phyloP scores from a whole-genome alignment of 306 rosid genomes.

The Gillenia trifoliata region DNA sequence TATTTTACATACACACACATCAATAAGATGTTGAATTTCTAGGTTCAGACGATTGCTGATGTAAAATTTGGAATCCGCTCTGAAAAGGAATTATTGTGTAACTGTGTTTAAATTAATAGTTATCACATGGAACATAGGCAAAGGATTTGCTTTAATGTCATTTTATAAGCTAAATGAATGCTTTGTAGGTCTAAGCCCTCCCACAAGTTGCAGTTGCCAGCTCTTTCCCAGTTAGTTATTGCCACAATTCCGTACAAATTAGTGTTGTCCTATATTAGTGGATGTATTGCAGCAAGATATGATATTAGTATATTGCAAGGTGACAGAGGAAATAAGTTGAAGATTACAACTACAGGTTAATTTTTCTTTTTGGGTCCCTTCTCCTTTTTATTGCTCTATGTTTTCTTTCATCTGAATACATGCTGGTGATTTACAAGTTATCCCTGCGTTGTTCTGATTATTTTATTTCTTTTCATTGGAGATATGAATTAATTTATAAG shows the following conservation, averaged over 20 bases:
- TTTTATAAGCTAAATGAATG: conserved; percentile 1
- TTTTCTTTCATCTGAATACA: not conserved
- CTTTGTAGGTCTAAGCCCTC: not conserved
- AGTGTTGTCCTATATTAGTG: conserved; percentile 1
- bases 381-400: not conserved
- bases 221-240: not conserved
- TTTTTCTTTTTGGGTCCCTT: not conserved
- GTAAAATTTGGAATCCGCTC: not conserved
- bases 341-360: conserved; percentile 2
- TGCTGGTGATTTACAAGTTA: not conserved
- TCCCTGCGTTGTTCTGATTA: not conserved
- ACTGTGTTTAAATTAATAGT: not conserved
- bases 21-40: not conserved
- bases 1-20: not conserved
- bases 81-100: not conserved
- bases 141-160: not conserved
- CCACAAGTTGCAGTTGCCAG: not conserved
- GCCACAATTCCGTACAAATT: conserved; percentile 4
- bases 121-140: not conserved
- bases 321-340: not conserved
- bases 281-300: not conserved
- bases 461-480: not conserved
- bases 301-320: not conserved
- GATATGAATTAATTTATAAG: not conserved
- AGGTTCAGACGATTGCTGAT: conserved; percentile 1